Conservation (phyloP, 2,329 filamentous ascomycete species). For the Gnomoniopsis smithogilvyi region DNA sequence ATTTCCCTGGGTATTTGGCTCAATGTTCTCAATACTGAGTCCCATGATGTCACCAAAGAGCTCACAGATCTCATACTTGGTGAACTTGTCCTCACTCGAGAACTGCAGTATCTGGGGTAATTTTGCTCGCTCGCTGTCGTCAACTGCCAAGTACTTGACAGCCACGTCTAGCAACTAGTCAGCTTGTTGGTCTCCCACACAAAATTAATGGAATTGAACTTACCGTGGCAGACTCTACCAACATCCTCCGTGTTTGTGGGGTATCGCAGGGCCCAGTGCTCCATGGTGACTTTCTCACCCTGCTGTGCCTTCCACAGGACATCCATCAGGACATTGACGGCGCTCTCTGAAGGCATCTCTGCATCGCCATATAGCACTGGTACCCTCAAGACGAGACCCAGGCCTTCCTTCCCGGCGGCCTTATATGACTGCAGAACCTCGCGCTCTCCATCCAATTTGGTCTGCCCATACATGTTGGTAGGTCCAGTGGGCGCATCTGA, state of each 20-base stretch:
- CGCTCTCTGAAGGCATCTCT: conserved; percentile 69
- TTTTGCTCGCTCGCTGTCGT: conserved; percentile 39
- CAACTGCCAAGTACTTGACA: conserved; percentile 56
- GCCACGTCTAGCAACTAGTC: conserved; percentile 56
- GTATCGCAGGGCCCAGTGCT: conserved; percentile 81
- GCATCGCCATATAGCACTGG: conserved; percentile 82
- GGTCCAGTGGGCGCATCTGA: conserved; percentile 60
- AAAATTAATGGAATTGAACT: conserved; percentile 23
- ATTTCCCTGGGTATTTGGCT: conserved; percentile 67
- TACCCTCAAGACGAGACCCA: conserved; percentile 71
- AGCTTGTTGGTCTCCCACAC: conserved; percentile 11
- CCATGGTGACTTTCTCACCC: conserved; percentile 67
- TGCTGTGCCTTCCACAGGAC: conserved; percentile 71
- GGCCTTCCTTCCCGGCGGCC: conserved; percentile 44
- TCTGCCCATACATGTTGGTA: conserved; percentile 71
- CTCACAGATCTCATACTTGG: conserved; percentile 86
- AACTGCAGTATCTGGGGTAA: conserved; percentile 78
- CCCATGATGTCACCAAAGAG: conserved; percentile 77
- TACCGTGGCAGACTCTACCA: conserved; percentile 69
- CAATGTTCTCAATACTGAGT: conserved; percentile 64
- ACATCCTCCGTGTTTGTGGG: conserved; percentile 90
- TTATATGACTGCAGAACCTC: conserved; percentile 64
- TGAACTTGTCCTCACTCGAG: conserved; percentile 79
- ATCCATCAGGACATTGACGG: conserved; percentile 79
- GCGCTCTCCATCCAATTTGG: conserved; percentile 56